phyloP scores from a whole-genome alignment of 2,329 filamentous ascomycete genomes.

The Karstenula rhodostoma region DNA sequence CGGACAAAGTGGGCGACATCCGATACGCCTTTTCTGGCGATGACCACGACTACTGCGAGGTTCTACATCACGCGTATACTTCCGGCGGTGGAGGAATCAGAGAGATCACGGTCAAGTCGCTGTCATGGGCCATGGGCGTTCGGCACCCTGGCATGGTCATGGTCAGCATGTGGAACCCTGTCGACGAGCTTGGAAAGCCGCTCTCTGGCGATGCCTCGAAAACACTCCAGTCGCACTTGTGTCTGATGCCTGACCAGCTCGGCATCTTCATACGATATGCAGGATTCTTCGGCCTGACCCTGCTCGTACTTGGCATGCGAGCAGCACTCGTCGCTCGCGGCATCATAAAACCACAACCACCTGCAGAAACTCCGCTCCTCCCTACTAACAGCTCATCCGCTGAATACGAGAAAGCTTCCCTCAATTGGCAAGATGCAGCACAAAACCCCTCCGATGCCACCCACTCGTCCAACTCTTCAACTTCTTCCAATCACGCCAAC shows the following conservation, averaged over 20 bases:
- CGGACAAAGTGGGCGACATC: slow-evolving; percentile 82
- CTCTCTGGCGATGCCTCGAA: slow-evolving; percentile 49
- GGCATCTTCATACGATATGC: slow-evolving; percentile 83
- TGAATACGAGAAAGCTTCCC: slow-evolving; percentile 37
- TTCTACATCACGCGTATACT: slow-evolving; percentile 75
- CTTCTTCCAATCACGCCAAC: slow-evolving; percentile 34
- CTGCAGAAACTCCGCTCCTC: slow-evolving; percentile 34
- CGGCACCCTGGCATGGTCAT: slow-evolving; percentile 86
- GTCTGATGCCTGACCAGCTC: slow-evolving; percentile 87
- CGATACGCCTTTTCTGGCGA: slow-evolving; percentile 91
- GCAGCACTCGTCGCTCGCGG: slow-evolving; percentile 50
- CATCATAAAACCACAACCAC: slow-evolving; percentile 20
- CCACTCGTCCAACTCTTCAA: slow-evolving; percentile 42
- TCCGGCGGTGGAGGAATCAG: slow-evolving; percentile 64
- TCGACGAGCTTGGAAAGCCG: slow-evolving; percentile 63
- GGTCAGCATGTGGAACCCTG: slow-evolving; percentile 90
- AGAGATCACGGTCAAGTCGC: slow-evolving; percentile 95
- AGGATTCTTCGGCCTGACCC: slow-evolving; percentile 64
- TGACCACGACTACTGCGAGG: slow-evolving; percentile 97
- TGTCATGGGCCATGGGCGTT: slow-evolving; percentile 97
- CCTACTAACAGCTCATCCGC: slow-evolving; percentile 36
- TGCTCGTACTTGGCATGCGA: slow-evolving; percentile 57
- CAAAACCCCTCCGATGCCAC: slow-evolving; percentile 22
- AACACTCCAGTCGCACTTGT: slow-evolving; percentile 89
- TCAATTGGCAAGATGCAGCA: slow-evolving; percentile 15